Conservation (phyloP, 176 grass and related monocot genomes). For the Bolboschoenus planiculmis region DNA sequence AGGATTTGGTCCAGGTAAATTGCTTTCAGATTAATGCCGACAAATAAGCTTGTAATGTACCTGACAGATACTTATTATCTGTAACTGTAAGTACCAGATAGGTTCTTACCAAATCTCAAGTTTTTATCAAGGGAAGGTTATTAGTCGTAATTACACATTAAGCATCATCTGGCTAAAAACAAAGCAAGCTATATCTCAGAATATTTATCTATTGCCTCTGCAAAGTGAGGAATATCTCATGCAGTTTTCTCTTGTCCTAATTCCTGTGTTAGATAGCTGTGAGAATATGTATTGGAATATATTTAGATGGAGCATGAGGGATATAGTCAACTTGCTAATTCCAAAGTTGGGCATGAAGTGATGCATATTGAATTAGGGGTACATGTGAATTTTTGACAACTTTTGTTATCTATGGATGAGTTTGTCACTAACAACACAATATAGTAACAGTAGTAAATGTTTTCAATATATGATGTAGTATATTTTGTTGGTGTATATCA, state of each 20-base stretch:
- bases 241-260: no score
- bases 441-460: background rate
- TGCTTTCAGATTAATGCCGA: conserved; percentile 12
- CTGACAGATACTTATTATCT: background rate
- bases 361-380: no score
- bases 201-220: background rate
- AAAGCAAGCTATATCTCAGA: no score
- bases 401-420: background rate
- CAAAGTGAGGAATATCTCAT: no score
- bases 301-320: no score
- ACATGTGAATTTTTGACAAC: background rate
- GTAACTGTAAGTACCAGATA: background rate
- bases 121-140: background rate
- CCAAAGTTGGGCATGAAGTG: no score
- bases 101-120: background rate
- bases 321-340: no score
- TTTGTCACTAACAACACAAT: background rate
- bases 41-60: background rate
- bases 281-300: no score
- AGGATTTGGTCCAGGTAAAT: conserved; percentile 88
- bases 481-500: background rate
- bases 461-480: background rate
- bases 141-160: background rate
- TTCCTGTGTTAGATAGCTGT: no score
- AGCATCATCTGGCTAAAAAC: background rate